Percentiles rank a stretch among this genome's conserved stretches.
phyloP scores from a whole-genome alignment of 306 rosid species.

The Cicer pinnatifidum region DNA sequence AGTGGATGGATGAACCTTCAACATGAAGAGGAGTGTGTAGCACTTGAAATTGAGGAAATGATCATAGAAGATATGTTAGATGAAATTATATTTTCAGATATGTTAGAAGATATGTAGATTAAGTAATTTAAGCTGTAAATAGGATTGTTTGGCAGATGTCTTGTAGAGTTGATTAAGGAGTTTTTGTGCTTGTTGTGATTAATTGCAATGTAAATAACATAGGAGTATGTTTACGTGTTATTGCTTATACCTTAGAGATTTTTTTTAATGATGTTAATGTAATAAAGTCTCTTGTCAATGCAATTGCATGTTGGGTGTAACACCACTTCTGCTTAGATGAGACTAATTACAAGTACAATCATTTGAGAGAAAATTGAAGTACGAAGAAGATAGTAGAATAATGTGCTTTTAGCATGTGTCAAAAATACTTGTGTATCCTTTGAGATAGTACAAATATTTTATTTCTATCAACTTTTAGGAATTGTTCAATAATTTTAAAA shows the following conservation, averaged over 20 bases:
- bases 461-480: too few relatives aligned
- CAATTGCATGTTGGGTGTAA: not conserved
- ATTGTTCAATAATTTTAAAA: too few relatives aligned
- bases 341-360: too few relatives aligned
- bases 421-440: too few relatives aligned
- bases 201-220: constrained; percentile 40
- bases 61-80: constrained; percentile 73
- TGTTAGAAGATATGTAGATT: constrained; percentile 23
- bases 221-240: not conserved
- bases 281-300: not conserved
- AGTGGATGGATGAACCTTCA: constrained; percentile 80
- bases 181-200: constrained; percentile 38
- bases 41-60: constrained; percentile 78
- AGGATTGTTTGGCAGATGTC: constrained; percentile 31
- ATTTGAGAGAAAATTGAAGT: too few relatives aligned
- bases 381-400: too few relatives aligned
- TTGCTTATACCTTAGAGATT: not conserved
- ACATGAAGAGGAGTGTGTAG: constrained; percentile 67
- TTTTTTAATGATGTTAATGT: constrained; percentile 1
- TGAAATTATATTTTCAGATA: constrained; percentile 59
- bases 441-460: too few relatives aligned
- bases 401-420: too few relatives aligned
- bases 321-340: too few relatives aligned
- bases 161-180: constrained; percentile 34
- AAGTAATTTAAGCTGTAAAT: not conserved